Evolutionary conservation across 805 yeast species (phyloP), one percentile per base, ranked within the genome.

Genomic region (Suhomyces sp.): DNA sequence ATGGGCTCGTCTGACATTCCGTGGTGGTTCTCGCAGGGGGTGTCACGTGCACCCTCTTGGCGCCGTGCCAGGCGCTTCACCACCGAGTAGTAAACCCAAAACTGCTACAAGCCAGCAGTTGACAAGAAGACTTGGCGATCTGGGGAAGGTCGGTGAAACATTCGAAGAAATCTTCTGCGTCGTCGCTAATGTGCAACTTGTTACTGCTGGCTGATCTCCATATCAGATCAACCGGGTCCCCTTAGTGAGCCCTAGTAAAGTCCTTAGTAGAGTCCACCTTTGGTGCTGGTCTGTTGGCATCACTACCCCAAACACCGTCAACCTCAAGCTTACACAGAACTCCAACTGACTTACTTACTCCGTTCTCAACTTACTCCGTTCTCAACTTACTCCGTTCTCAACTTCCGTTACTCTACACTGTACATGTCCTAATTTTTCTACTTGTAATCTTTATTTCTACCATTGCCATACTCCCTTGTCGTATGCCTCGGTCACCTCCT

Each of bases 401-500:
- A n/a, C n/a, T n/a, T n/a, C n/a, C n/a, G n/a, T n/a, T n/a, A n/a
- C n/a, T n/a, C n/a, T n/a, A n/a, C n/a, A n/a, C n/a, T 19, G 19
- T 19, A 19, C 19, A 19, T 19, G 19, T 19, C 19, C 19, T 19
- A 2, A 19, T 19, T 19, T 19, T 19, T 19, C 19, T 19, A n/a
- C n/a, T n/a, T n/a, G n/a, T n/a, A n/a, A n/a, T n/a, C 27, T 26
- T 9, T 27, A 27, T 9, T 27, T n/a, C 36, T 33, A 33, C 49
- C 49, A 68, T 46, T 60, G 60, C 78, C 79, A 75, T 8, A 75
- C 41, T 23, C 70, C 79, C 51, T 65, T 64, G 15, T 62, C 66
- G 47, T 64, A 75, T 6, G 60, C 77, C 50, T 71, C 93, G 0
- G 96, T 90, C 7, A 87, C 84, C 2, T 65, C 57, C 0, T 57